Evolutionary conservation across 495 filamentous ascomycete species (phyloP), one percentile per base, ranked within the genome.

Genomic region (Chaetomium cochliodes): DNA sequence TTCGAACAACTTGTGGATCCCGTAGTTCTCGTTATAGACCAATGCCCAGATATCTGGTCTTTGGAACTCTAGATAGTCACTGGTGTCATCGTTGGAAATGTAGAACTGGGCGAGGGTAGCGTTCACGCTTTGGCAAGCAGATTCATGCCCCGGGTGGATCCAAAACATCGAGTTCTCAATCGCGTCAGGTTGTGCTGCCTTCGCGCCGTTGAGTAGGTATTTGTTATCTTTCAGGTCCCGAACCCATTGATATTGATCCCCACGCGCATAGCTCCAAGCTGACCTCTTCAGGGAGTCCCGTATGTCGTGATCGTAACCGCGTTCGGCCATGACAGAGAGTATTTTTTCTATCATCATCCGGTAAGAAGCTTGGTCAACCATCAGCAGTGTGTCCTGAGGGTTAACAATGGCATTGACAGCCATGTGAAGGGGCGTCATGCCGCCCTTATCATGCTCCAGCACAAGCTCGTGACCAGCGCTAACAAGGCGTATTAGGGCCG

Each of bases 281-380:
- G n/a, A n/a, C n/a, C n/a, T n/a, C n/a, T n/a, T n/a, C n/a, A n/a
- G n/a, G 37, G 23, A 46, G 52, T 63, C 60, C 50, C 33, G 23
- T 1, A 13, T 18, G 13, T 63, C 39, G 41, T 53, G 50, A 1
- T 18, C 51, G 5, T 62, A 30, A 11, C 41, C 0, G 6, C 18
- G 23, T 5, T 53, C 60, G 9, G 49, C 26, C 30, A 62, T 22
- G 2, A 50, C 50, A 8, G 1, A 33, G 22, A 62, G 30, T 9
- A 62, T 33, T 33, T 54, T 62, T 12, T 54, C 50, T 37, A 62
- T 54, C 30, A 62, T 62, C 12, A 18, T 26, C 37, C 22, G 22
- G 50, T 25, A 53, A 8, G 60, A 22, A 26, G 49, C 37, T 5
- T 50, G 5, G 5, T 50, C 46, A 2, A 4, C 15, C 44, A 20